phyloP scores from a whole-genome alignment of 2,329 filamentous ascomycete species.

The Penicillium olsonii region DNA sequence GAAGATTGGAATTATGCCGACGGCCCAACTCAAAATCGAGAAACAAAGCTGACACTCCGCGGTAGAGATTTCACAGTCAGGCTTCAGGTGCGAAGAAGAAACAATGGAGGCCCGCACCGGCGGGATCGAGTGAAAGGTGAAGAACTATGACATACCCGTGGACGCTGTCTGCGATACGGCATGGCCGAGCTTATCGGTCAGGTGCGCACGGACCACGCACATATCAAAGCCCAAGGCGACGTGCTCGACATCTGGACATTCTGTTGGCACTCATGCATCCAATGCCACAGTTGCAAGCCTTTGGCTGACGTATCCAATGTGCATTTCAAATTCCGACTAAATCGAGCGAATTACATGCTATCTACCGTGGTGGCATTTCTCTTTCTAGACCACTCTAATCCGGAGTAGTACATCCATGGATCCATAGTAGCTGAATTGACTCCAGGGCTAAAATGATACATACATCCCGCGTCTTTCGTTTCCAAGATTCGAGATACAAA shows the following conservation, averaged over 20 bases:
- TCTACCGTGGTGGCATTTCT: no score
- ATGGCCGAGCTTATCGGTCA: constrained; percentile 23
- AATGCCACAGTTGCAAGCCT: constrained; percentile 14
- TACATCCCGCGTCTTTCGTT: no score
- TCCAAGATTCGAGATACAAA: no score
- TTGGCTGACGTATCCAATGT: constrained; percentile 2
- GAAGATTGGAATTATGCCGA: no score
- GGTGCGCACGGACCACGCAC: constrained; percentile 22
- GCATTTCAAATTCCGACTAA: no score
- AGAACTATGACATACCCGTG: constrained; percentile 34
- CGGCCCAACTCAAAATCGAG: no score
- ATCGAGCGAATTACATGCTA: no score
- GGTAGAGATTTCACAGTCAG: constrained; percentile 2
- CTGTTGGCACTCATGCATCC: background rate
- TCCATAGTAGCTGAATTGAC: no score
- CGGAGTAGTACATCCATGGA: no score
- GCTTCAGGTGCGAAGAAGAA: constrained; percentile 17
- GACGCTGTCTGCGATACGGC: constrained; percentile 20
- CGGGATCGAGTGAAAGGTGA: constrained; percentile 12
- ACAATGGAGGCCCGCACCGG: constrained; percentile 24
- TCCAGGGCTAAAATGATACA: no score
- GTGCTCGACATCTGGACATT: no score
- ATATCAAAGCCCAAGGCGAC: background rate
- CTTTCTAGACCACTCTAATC: no score
- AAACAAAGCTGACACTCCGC: constrained; percentile 5